Percentiles rank a stretch among this genome's conserved stretches.
phyloP scores from a whole-genome alignment of 2,329 filamentous ascomycete genomes.

The Colletotrichum sansevieriae region DNA sequence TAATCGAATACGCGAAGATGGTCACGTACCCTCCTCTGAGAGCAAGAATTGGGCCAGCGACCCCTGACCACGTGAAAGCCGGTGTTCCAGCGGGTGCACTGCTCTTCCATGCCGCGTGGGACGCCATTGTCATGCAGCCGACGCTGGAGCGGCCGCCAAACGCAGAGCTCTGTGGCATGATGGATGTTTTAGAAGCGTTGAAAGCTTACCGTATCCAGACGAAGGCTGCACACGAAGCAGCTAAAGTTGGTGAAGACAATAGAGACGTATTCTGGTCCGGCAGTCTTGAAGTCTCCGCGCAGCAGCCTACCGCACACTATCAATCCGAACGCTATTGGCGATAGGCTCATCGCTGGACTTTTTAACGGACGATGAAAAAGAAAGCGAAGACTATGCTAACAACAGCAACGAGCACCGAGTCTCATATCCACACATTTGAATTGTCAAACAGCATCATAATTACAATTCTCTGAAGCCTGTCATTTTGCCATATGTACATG shows the following conservation, averaged over 20 bases:
- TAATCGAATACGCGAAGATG: slow-evolving; percentile 63
- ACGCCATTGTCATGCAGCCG: slow-evolving; percentile 58
- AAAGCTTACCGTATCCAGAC: slow-evolving; percentile 54
- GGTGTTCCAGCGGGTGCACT: slow-evolving; percentile 61
- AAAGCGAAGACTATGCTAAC: too few species aligned
- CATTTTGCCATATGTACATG: slow-evolving; percentile 6
- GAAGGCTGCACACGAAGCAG: slow-evolving; percentile 47
- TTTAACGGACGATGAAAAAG: too few species aligned
- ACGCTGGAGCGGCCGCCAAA: slow-evolving; percentile 47
- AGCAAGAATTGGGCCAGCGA: slow-evolving; percentile 58
- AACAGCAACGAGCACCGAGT: too few species aligned
- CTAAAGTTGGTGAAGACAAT: slow-evolving; percentile 33
- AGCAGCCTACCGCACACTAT: slow-evolving; percentile 40
- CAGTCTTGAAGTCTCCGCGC: slow-evolving; percentile 51
- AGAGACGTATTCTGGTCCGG: slow-evolving; percentile 55
- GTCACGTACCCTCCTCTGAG: slow-evolving; percentile 53
- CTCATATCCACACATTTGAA: too few species aligned
- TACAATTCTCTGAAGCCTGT: too few species aligned
- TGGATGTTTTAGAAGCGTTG: slow-evolving; percentile 58
- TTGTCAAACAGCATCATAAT: too few species aligned
- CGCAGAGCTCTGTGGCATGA: slow-evolving; percentile 54
- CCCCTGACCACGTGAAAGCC: slow-evolving; percentile 62
- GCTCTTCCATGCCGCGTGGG: slow-evolving; percentile 67
- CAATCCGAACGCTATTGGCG: slow-evolving; percentile 37
- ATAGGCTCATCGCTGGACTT: not conserved